Evolutionary conservation across 2,329 filamentous ascomycete genomes (phyloP).

Genomic region (Cercospora sesami): DNA sequence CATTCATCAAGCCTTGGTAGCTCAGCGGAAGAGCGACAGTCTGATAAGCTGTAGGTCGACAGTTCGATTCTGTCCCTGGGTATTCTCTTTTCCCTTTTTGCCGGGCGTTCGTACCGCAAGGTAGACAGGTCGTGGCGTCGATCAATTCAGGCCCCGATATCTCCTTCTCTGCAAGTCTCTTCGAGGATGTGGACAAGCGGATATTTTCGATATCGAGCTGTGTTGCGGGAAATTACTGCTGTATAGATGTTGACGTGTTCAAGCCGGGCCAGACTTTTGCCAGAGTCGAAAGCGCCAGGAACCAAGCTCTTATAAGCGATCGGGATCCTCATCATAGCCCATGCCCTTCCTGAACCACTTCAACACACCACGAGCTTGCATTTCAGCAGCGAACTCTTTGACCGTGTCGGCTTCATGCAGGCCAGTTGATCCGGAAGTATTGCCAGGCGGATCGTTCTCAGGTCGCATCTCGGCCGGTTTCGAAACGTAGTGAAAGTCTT

Average conservation of each 20-base stretch:
- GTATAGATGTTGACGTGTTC: neutral
- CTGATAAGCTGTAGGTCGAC: constrained; percentile 4
- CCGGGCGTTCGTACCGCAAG: neutral
- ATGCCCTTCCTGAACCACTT: constrained; percentile 69
- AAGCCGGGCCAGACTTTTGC: neutral
- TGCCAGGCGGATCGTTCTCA: constrained; percentile 20
- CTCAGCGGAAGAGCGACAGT: constrained; percentile 4
- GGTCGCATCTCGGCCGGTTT: constrained; percentile 50
- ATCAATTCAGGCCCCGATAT: neutral
- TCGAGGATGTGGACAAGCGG: neutral
- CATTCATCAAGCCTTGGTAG: neutral
- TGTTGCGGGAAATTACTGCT: neutral
- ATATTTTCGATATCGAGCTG: neutral
- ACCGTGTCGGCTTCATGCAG: constrained; percentile 62
- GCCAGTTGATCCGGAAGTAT: constrained; percentile 40
- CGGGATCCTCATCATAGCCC: constrained; percentile 50
- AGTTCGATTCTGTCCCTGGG: neutral
- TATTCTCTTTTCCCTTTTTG: neutral
- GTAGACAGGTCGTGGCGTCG: neutral
- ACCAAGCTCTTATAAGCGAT: constrained; percentile 20
- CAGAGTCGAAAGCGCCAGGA: neutral
- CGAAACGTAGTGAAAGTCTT: constrained; percentile 66
- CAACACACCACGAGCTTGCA: constrained; percentile 61
- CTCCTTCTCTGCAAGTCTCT: neutral
- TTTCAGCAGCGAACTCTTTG: constrained; percentile 62